A percentile compares a stretch with the other conserved stretches of the same genome.
Evolutionary conservation across 2,329 filamentous ascomycete genomes (phyloP).

Genomic region (Xylaria sp.): DNA sequence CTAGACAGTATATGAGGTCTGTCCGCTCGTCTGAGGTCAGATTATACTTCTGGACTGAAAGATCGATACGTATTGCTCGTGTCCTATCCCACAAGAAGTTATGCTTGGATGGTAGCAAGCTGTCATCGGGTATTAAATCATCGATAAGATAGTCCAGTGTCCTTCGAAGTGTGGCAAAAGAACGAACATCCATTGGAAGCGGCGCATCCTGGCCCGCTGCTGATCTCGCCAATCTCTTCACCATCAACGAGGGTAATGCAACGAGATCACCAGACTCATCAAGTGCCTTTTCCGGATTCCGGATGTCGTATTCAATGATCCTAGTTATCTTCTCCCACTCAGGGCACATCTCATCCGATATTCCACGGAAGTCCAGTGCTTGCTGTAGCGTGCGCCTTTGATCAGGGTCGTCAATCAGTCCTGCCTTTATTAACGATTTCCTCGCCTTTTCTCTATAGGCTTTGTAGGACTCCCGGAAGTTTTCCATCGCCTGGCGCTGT

Average conservation of each 20-base stretch:
- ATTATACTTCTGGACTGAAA: conserved; percentile 67
- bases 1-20: conserved; percentile 66
- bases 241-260: conserved; percentile 60
- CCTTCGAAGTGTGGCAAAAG: conserved; percentile 60
- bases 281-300: conserved; percentile 58
- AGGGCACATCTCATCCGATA: conserved; percentile 73
- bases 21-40: conserved; percentile 62
- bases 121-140: conserved; percentile 60
- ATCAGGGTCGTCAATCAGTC: conserved; percentile 68
- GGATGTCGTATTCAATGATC: conserved; percentile 66
- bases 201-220: conserved; percentile 72
- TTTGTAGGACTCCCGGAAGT: conserved; percentile 61
- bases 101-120: conserved; percentile 61
- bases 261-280: conserved; percentile 48
- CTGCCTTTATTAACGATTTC: conserved; percentile 61
- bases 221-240: conserved; percentile 71
- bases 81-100: conserved; percentile 73
- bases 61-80: conserved; percentile 70
- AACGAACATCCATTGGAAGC: conserved; percentile 71
- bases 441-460: conserved; percentile 63
- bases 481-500: conserved; percentile 58
- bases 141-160: conserved; percentile 70
- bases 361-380: conserved; percentile 70
- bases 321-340: conserved; percentile 69
- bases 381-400: conserved; percentile 66